phyloP scores from a whole-genome alignment of 768 basidiomycete genomes.

The Psilocybe subaeruginosa region DNA sequence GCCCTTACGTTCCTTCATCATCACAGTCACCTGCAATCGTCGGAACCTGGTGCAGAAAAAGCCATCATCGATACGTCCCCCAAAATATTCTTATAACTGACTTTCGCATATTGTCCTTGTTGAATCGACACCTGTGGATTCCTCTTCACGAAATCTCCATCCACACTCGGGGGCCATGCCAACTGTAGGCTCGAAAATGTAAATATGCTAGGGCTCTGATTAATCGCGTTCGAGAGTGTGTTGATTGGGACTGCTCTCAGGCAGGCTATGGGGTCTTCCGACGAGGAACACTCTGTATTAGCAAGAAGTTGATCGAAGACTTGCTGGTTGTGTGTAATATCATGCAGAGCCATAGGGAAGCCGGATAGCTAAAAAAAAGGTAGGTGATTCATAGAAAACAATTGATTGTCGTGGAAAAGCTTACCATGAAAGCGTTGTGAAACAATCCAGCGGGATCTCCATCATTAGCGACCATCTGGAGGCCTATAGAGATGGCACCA shows the following conservation, averaged over 20 bases:
- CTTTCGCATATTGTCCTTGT: constrained; percentile 35
- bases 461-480: constrained; percentile 33
- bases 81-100: not conserved
- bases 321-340: constrained; percentile 16
- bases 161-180: constrained; percentile 37
- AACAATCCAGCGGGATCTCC: constrained; percentile 34
- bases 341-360: constrained; percentile 10
- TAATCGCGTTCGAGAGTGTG: constrained; percentile 32
- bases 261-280: constrained; percentile 33
- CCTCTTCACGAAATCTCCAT: constrained; percentile 36
- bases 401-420: constrained; percentile 5
- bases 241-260: constrained; percentile 35
- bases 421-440: constrained; percentile 36
- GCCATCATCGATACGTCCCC: not conserved
- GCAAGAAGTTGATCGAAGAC: constrained; percentile 34
- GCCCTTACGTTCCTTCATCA: constrained; percentile 43
- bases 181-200: constrained; percentile 30
- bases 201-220: constrained; percentile 24
- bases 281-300: constrained; percentile 29
- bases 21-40: constrained; percentile 35
- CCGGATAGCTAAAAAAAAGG: constrained; percentile 19
- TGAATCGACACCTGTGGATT: constrained; percentile 31
- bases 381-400: not conserved
- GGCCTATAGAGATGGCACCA: constrained; percentile 42
- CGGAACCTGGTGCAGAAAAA: constrained; percentile 13